These are phyloP conservation scores for Lactarius trivialis DNA, from an alignment of 768 basidiomycete species.

Conservation along the genomic window DNA sequence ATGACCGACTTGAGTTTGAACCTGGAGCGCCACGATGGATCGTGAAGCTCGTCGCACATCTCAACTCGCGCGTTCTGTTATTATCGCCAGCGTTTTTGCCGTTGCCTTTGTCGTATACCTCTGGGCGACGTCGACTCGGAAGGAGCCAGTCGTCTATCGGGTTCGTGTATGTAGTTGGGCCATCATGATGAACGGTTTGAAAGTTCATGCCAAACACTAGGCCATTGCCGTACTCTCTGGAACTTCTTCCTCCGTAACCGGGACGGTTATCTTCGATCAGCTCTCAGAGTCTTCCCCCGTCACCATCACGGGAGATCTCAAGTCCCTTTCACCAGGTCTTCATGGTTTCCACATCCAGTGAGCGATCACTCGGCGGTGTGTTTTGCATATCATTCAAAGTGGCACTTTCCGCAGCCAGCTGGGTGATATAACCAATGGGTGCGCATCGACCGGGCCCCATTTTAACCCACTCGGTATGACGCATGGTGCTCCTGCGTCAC, in stretches of 20 bases:
- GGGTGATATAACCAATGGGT: slow-evolving; percentile 64
- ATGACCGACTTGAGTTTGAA: not conserved
- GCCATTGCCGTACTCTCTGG: slow-evolving; percentile 58
- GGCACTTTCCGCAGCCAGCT: slow-evolving; percentile 30
- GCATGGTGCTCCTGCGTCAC: slow-evolving; percentile 58
- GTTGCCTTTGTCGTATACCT: not conserved
- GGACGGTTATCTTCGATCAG: slow-evolving; percentile 65
- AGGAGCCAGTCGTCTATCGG: not conserved
- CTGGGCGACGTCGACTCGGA: not conserved
- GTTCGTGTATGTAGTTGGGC: not conserved
- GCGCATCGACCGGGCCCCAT: slow-evolving; percentile 63
- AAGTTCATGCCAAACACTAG: slow-evolving; percentile 29
- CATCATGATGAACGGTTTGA: not conserved
- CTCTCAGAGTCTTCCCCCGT: slow-evolving; percentile 43
- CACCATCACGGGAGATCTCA: slow-evolving; percentile 55
- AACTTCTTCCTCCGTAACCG: slow-evolving; percentile 48
- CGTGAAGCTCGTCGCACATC: not conserved
- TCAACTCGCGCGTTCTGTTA: not conserved
- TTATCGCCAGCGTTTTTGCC: not conserved
- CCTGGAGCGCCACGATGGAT: not conserved
- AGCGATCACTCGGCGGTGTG: slow-evolving; percentile 25
- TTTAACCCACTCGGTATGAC: slow-evolving; percentile 64
- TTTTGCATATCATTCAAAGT: not conserved
- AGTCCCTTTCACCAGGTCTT: slow-evolving; percentile 41
- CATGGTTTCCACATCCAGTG: slow-evolving; percentile 83